phyloP scores from a whole-genome alignment of 345 rosid species.

The Rubroshorea leprosula region DNA sequence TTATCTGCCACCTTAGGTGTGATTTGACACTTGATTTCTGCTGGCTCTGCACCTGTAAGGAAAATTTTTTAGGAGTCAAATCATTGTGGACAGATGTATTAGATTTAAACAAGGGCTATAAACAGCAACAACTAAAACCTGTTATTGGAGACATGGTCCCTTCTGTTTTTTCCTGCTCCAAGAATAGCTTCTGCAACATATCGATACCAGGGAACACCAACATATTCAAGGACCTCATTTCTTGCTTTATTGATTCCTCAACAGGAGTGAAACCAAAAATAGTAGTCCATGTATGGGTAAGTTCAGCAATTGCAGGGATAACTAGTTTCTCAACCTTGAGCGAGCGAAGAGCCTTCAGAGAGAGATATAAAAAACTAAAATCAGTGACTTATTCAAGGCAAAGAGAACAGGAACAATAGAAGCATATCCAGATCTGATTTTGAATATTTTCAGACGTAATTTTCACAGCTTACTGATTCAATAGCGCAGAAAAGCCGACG shows the following conservation, averaged over 20 bases:
- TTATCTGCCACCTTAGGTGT: constrained; percentile 23
- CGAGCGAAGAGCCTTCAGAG: constrained; percentile 50
- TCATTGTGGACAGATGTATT: neutral
- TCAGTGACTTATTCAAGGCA: constrained; percentile 1
- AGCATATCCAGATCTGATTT: constrained; percentile 2
- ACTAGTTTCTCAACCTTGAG: constrained; percentile 64
- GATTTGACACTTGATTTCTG: constrained; percentile 9
- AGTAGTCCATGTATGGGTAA: constrained; percentile 64
- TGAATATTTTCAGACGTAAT: neutral
- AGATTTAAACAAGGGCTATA: neutral
- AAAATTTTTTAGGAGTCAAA: constrained; percentile 1
- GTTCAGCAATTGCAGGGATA: constrained; percentile 78
- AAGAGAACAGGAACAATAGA: constrained; percentile 2
- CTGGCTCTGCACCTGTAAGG: constrained; percentile 16
- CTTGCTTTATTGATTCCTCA: constrained; percentile 43
- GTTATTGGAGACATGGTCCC: constrained; percentile 19
- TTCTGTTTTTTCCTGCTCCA: constrained; percentile 28
- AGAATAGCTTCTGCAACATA: constrained; percentile 62
- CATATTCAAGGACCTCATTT: constrained; percentile 60
- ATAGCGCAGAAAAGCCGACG: constrained; percentile 71
- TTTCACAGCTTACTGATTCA: constrained; percentile 49
- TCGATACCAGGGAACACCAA: constrained; percentile 79
- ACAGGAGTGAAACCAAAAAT: constrained; percentile 65
- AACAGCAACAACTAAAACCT: constrained; percentile 25
- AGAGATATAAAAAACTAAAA: constrained; percentile 4